Evolutionary conservation across 2,329 filamentous ascomycete species (phyloP), one percentile per base, ranked within the genome.

Genomic region (Colletotrichum gigasporum): DNA sequence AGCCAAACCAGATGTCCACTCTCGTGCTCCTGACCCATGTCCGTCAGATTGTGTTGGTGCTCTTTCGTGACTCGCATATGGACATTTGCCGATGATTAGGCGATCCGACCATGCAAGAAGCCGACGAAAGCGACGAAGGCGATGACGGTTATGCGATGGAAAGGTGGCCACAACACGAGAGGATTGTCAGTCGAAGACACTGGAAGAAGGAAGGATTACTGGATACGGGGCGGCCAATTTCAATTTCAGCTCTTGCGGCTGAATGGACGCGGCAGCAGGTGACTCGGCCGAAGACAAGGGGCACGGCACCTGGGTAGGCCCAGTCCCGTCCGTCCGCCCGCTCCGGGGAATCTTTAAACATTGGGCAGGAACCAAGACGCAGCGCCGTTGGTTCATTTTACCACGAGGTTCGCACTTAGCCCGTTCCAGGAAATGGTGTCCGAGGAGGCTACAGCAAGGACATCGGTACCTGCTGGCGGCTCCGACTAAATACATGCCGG

Each of bases 61-160:
- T 52, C 20, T 63, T 47, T 53, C 24, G 61, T 60, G 61, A 64
- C 55, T 64, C 61, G 61, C 55, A 64, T 60, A 42, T 39, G 55
- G 35, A 34, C 47, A 61, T 34, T 64, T 61, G 48, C 55, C 56
- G 52, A 57, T 48, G 42, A 48, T 42, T 56, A 61, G 47, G 56
- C 56, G 56, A 54, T 54, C 48, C 61, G 41, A 48, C 34, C 50
- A 64, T 61, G 61, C 61, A 22, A 35, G 26, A 42, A 61, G 47
- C 55, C 28, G 47, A 61, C 34, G 48, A 53, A 12, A 28, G 41
- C 18, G 34, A 48, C 9, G 39, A 50, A 44, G n/a, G n/a, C 26
- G 48, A 51, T n/a, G n/a, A 26, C 18, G 20, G 22, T 20, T 35
- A 16, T 26, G 37, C 20, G 48, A 10, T 16, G 18, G 16, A 16